phyloP scores from a whole-genome alignment of 768 basidiomycete genomes.

The Podaxis sp. region DNA sequence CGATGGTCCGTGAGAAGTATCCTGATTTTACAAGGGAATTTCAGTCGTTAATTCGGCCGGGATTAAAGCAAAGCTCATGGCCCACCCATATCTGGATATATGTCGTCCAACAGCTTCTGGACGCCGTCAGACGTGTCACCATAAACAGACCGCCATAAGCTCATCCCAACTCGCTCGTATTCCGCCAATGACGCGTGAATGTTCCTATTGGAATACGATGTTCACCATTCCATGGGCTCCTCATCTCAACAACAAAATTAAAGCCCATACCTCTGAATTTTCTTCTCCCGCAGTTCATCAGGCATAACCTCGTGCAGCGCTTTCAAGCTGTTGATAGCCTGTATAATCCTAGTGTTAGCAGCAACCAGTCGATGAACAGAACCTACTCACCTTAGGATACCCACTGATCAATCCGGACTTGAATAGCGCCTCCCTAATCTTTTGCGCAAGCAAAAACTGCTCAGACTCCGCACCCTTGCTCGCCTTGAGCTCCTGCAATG shows the following conservation, averaged over 20 bases:
- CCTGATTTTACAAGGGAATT: conserved; percentile 32
- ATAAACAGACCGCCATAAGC: conserved; percentile 50
- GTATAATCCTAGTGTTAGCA: neutral
- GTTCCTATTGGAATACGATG: conserved; percentile 31
- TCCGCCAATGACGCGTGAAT: conserved; percentile 41
- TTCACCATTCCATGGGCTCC: neutral
- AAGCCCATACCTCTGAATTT: conserved; percentile 41
- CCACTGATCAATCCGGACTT: conserved; percentile 60
- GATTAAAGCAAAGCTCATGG: conserved; percentile 1
- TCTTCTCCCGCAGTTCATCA: conserved; percentile 46
- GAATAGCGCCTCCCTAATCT: conserved; percentile 61
- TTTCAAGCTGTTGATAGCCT: conserved; percentile 61
- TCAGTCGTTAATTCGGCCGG: neutral
- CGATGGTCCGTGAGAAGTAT: conserved; percentile 53
- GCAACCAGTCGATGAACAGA: neutral
- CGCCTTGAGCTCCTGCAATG: conserved; percentile 41
- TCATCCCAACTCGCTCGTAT: conserved; percentile 40
- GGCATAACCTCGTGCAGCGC: conserved; percentile 53
- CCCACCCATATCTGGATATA: conserved; percentile 68
- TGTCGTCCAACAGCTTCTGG: conserved; percentile 43
- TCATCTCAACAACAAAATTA: neutral
- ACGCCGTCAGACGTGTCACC: conserved; percentile 53
- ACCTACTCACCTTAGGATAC: conserved; percentile 49
- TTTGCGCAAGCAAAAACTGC: conserved; percentile 41
- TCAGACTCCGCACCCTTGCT: conserved; percentile 17